phyloP scores from a whole-genome alignment of 2,329 filamentous ascomycete species.

The Coniella lustricola region DNA sequence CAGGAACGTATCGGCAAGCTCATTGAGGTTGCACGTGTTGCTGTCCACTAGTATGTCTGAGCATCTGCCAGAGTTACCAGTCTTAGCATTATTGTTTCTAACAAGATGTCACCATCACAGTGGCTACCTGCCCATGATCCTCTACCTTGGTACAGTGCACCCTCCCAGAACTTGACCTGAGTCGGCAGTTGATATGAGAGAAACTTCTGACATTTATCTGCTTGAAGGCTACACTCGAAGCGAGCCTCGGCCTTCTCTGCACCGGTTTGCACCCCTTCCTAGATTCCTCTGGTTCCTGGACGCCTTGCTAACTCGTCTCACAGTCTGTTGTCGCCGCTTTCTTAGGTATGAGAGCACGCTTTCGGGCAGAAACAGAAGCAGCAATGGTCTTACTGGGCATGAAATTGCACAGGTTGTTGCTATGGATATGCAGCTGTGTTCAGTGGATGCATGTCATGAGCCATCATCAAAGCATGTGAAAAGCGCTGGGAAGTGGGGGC shows the following conservation, averaged over 20 bases:
- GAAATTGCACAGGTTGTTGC: background rate
- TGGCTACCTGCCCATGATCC: conserved; percentile 91
- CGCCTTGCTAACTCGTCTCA: conserved; percentile 10
- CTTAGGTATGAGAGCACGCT: conserved; percentile 32
- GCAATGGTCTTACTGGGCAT: background rate
- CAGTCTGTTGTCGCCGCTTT: conserved; percentile 40
- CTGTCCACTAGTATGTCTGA: conserved; percentile 83
- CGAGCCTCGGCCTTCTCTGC: conserved; percentile 70
- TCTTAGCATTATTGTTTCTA: conserved; percentile 22
- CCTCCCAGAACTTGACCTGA: conserved; percentile 8
- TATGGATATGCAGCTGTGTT: background rate
- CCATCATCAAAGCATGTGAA: conserved; percentile 7
- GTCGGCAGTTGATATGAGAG: conserved; percentile 4
- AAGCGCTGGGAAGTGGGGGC: conserved; percentile 4
- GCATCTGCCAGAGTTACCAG: background rate
- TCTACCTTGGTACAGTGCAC: conserved; percentile 74
- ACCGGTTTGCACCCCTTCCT: conserved; percentile 7
- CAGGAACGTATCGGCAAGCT: conserved; percentile 97
- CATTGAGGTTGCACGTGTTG: conserved; percentile 88
- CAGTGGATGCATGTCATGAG: background rate
- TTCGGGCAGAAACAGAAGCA: background rate
- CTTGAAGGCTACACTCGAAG: conserved; percentile 80
- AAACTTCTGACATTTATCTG: conserved; percentile 17
- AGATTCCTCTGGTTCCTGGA: background rate
- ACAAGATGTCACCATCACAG: conserved; percentile 39